Percentiles rank a stretch among this genome's conserved stretches.
Evolutionary conservation across 2,329 filamentous ascomycete genomes (phyloP).

Genomic region (Penicillium expansum): DNA sequence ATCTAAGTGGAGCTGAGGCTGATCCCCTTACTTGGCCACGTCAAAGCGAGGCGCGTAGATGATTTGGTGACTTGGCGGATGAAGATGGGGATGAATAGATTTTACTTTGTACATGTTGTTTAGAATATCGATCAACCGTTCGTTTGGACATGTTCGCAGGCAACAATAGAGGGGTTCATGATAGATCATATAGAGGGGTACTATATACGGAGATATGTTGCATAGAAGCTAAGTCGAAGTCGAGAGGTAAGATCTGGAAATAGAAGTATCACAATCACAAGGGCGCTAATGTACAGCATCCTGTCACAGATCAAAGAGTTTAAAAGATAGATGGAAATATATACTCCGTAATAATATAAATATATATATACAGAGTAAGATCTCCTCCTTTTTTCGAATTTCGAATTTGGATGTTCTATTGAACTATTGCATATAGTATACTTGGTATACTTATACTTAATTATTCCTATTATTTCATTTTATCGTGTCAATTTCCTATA

Average conservation of each 20-base stretch:
- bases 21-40: conserved; percentile 1
- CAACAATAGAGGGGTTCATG: conserved; percentile 19
- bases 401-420: neutral
- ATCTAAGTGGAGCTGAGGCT: conserved; percentile 1
- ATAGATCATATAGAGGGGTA: conserved; percentile 17
- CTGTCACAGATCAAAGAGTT: neutral
- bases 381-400: neutral
- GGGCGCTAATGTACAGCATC: conserved; percentile 10
- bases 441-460: neutral
- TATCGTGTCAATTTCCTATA: neutral
- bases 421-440: neutral
- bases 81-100: neutral
- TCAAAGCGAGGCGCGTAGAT: conserved; percentile 4
- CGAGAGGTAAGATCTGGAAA: conserved; percentile 11
- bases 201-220: no score
- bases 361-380: no score
- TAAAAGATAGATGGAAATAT: no score
- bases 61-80: neutral
- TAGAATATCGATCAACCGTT: no score
- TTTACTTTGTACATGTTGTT: no score
- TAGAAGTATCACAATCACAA: conserved; percentile 19
- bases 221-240: neutral
- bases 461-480: neutral
- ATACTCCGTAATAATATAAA: no score
- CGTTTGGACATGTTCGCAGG: neutral